Evolutionary conservation across 73 alveolate genomes (phyloP), one percentile per base, ranked within the genome.

Genomic region (Breviolum minutum): DNA sequence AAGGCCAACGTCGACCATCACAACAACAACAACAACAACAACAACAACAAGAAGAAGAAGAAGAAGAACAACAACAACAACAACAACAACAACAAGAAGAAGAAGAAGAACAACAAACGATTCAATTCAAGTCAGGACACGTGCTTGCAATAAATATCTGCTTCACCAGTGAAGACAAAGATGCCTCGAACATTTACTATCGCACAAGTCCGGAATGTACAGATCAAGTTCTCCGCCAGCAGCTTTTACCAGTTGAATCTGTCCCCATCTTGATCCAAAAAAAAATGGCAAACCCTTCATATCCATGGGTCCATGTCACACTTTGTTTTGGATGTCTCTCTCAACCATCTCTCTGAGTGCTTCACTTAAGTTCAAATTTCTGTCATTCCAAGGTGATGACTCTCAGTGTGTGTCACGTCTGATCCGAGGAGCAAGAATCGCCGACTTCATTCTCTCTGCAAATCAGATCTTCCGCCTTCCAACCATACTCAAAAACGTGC

Each of bases 81-180:
- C 54, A 40, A 40, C 54, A 40, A 40, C 54, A 40, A 69, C 79
- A 19, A 19, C 26, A 24, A 27, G 5, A 20, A 12, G 10, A 27
- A 27, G 1, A 40, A 27, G 54, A 27, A 26, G 5, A 27, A 20
- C 54, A 40, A 40, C 54, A 40, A 40, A 40, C 54, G 54, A 40
- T 40, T 24, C 85, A 24, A 14, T 11, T 54, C 22, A 17, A 17
- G 71, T 79, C 90, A 74, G 16, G 97, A 30, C 63, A 30, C 97
- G 30, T 92, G 97, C 85, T 92, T 92, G 97, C 97, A 92, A 48
- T 60, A 92, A n/a, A 92, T 92, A 83, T 92, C 97, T 8, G 97
- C 97, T 66, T 92, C 97, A 19, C 97, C 97, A 11, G 97, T 92
- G 66, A 22, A 92, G 64, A 92, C 97, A 29, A 92, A 92, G 61